phyloP scores from a whole-genome alignment of 768 basidiomycete species.

The Hypholoma sublateritium region DNA sequence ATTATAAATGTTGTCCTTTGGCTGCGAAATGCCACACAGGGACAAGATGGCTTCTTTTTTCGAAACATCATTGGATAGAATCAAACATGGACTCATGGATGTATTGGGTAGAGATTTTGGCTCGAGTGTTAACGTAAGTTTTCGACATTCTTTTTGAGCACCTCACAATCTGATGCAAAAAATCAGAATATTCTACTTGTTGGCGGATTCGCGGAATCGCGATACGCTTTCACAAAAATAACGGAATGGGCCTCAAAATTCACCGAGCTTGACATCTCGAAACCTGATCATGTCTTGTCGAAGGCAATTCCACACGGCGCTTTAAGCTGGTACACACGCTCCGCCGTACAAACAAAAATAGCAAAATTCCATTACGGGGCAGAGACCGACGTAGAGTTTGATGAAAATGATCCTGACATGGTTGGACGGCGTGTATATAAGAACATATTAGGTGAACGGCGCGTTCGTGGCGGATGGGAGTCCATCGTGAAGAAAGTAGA shows the following conservation, averaged over 20 bases:
- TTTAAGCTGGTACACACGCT: neutral
- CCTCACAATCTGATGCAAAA: neutral
- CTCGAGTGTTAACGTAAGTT: no score
- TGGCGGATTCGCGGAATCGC: slow-evolving; percentile 4
- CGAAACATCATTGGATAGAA: no score
- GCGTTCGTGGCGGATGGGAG: neutral
- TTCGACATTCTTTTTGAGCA: no score
- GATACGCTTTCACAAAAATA: slow-evolving; percentile 6
- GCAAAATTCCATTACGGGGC: neutral
- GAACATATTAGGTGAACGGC: neutral
- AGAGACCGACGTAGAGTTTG: neutral
- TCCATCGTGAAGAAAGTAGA: neutral
- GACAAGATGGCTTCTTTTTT: no score
- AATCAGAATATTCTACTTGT: slow-evolving; percentile 7
- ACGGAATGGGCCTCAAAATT: neutral
- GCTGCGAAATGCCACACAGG: no score
- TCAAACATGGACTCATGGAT: no score
- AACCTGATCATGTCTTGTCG: neutral
- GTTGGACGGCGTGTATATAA: neutral
- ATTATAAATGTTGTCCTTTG: no score
- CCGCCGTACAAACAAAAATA: neutral
- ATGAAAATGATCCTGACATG: neutral
- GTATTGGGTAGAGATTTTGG: no score
- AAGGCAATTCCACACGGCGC: neutral
- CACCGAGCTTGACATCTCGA: neutral